These are phyloP conservation scores for Backusella macrospora DNA, from an alignment of 192 early-diverging fungal genomes.

Conservation along the genomic window DNA sequence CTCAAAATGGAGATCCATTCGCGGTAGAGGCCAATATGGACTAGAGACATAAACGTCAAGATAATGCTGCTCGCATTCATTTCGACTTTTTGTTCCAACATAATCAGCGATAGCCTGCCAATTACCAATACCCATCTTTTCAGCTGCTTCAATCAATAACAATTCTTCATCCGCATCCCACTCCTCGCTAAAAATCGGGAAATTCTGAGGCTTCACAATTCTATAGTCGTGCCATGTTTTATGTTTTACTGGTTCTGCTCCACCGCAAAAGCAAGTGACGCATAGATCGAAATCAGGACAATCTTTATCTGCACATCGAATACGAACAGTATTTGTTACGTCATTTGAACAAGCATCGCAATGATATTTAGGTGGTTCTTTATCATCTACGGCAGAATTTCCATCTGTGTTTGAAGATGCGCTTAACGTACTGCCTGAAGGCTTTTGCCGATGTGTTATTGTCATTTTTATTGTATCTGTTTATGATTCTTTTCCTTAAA, in stretches of 20 bases:
- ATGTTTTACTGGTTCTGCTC: constrained; percentile 81
- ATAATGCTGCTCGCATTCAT: constrained; percentile 92
- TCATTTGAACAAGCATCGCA: constrained; percentile 93
- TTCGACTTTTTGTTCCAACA: constrained; percentile 86
- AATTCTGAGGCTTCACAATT: constrained; percentile 86
- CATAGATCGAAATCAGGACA: constrained; percentile 94
- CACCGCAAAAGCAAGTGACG: constrained; percentile 89
- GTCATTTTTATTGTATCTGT: constrained; percentile 28
- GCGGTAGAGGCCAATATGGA: constrained; percentile 82
- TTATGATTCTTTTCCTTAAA: neutral
- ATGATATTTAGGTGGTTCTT: constrained; percentile 51
- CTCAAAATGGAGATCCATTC: constrained; percentile 71
- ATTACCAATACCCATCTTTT: constrained; percentile 94
- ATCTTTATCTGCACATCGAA: constrained; percentile 71
- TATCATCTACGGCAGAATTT: constrained; percentile 32
- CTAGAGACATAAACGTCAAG: constrained; percentile 78
- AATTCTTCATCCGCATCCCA: constrained; percentile 99
- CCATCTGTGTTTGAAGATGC: constrained; percentile 20
- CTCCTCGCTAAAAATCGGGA: constrained; percentile 86
- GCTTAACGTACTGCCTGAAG: constrained; percentile 35
- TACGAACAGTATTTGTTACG: constrained; percentile 86
- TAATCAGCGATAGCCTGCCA: constrained; percentile 95
- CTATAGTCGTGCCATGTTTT: constrained; percentile 85
- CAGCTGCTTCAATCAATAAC: constrained; percentile 86
- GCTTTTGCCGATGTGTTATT: constrained; percentile 44